Evolutionary conservation across 2,329 filamentous ascomycete species (phyloP), one percentile per base, ranked within the genome.

Genomic region (Aspergillus oerlinghausenensis): DNA sequence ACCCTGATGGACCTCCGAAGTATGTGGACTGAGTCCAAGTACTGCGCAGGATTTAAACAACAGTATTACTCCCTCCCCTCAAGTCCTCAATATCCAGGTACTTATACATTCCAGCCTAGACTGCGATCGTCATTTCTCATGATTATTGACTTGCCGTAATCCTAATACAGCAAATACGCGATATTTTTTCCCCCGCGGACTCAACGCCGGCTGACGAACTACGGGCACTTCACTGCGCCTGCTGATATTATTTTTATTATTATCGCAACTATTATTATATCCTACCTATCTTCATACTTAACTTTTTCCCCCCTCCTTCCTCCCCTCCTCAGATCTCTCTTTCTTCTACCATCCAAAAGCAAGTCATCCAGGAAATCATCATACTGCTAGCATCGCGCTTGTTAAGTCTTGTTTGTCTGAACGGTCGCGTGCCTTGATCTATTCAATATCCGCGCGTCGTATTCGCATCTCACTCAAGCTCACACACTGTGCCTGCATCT

Each of bases 391-490:
- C 5, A 35, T 17, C 14, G 32, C 32, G 32, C 32, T 47, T 25
- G 43, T 47, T 23, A 11, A 47, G 43, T 38, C 40, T 55, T 38
- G 38, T 47, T 52, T 38, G 43, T 56, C 50, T 38, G n/a, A 48
- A 53, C 58, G 17, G 54, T 58, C 62, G 60, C 60, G 58, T 62
- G 50, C 43, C 55, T 56, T 38, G 59, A 57, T 54, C 54, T 43
- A 53, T 50, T 50, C 52, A 51, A 38, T 55, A 60, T 52, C 52
- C 54, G 60, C 63, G 63, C 62, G 60, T 64, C 58, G 59, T 59
- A 64, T 21, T 65, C 62, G 62, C 63, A 62, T 56, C 45, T 53
- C 54, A 54, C 55, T 59, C 51, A 32, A 32, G 51, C 55, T 50
- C 52, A 52, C 42, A 49, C 56, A 56, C 55, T 61, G 59, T 58